Percentiles rank a stretch among this genome's conserved stretches.
Evolutionary conservation across 345 rosid genomes (phyloP).

Genomic region (Noccaea bulbosa): DNA sequence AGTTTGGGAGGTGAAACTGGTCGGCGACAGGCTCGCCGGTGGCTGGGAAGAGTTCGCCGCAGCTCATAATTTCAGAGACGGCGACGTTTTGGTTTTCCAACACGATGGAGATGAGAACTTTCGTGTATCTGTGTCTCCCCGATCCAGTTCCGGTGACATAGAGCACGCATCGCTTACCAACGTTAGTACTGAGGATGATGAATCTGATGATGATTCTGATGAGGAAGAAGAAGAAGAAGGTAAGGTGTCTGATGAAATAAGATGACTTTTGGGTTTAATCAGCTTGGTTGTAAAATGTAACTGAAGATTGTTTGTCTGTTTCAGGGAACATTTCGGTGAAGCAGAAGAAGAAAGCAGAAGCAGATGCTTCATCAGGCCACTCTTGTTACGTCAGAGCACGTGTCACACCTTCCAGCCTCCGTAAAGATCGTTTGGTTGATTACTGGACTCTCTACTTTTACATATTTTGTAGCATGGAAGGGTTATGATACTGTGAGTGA

Average conservation of each 20-base stretch:
- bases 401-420: slow-evolving; percentile 37
- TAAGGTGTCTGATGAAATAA: slow-evolving; percentile 9
- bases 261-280: neutral
- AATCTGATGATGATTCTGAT: neutral
- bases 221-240: neutral
- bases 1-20: slow-evolving; percentile 31
- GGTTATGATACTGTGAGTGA: slow-evolving; percentile 5
- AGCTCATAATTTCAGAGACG: slow-evolving; percentile 9
- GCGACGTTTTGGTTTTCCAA: slow-evolving; percentile 33
- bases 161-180: slow-evolving; percentile 3
- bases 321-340: slow-evolving; percentile 27
- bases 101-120: slow-evolving; percentile 34
- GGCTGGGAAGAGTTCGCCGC: slow-evolving; percentile 41
- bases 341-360: slow-evolving; percentile 27
- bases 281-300: neutral
- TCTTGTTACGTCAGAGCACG: slow-evolving; percentile 21
- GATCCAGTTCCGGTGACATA: slow-evolving; percentile 3
- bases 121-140: slow-evolving; percentile 26
- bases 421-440: slow-evolving; percentile 36
- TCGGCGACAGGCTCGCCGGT: slow-evolving; percentile 11
- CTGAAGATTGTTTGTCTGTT: slow-evolving; percentile 19
- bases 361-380: slow-evolving; percentile 18
- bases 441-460: slow-evolving; percentile 14
- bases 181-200: neutral
- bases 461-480: slow-evolving; percentile 4